Evolutionary conservation across 306 rosid genomes (phyloP).

Genomic region (Canavalia gladiata): DNA sequence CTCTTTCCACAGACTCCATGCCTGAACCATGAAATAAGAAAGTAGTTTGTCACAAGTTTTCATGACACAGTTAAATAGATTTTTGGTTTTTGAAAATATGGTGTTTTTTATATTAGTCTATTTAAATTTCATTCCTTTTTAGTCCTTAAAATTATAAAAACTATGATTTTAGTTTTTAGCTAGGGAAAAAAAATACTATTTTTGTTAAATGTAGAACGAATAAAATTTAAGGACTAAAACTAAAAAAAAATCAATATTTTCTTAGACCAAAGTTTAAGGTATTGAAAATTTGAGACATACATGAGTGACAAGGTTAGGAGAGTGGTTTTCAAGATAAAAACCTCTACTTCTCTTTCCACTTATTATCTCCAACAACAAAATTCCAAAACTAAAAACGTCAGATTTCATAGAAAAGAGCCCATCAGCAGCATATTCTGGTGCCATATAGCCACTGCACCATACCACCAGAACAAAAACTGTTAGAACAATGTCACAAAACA

Average conservation of each 20-base stretch:
- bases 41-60: neutral
- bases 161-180: neutral
- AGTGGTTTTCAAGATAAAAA: constrained; percentile 42
- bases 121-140: neutral
- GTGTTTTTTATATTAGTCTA: neutral
- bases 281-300: constrained; percentile 36
- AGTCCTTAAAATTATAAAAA: neutral
- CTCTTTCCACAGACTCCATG: constrained; percentile 66
- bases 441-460: constrained; percentile 61
- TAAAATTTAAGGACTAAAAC: neutral
- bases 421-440: constrained; percentile 62
- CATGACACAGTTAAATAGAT: neutral
- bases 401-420: constrained; percentile 59
- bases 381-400: constrained; percentile 57
- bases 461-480: neutral
- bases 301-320: constrained; percentile 55
- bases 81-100: neutral
- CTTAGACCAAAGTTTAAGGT: neutral
- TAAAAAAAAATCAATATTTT: neutral
- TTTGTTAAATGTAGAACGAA: neutral
- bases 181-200: neutral
- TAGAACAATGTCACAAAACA: neutral
- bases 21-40: constrained; percentile 47
- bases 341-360: constrained; percentile 63
- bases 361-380: constrained; percentile 62